Evolutionary conservation across 2,329 filamentous ascomycete genomes (phyloP), one percentile per base, ranked within the genome.

Genomic region (Huntiella omanensis): DNA sequence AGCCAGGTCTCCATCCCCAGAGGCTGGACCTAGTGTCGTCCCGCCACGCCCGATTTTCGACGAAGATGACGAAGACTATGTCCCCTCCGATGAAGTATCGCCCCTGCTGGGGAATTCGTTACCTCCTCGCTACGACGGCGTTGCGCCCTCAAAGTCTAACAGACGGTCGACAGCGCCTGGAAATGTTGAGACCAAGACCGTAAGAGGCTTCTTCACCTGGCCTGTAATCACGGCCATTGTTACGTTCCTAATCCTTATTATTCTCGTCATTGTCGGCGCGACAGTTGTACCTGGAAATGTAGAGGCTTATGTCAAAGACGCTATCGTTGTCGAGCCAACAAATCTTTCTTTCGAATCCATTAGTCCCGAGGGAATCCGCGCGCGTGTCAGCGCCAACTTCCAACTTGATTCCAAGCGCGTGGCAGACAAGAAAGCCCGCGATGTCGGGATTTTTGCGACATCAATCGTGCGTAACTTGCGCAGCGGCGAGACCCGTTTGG

Each of bases 281-380:
- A 94, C 94, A 62, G 72, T 93, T 46, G 74, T 81, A 0, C 87
- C 88, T 2, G 77, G 80, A 12, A 75, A 80, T 5, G 75, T 93
- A 8, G 77, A 93, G 61, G 73, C 84, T 57, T 98, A 98, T 61
- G 83, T 82, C 42, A 80, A 88, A 61, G 70, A 87, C 59, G 84
- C 87, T 3, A 70, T 80, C 17, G 76, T 88, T 13, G 73, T 98
- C 53, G 76, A 87, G 57, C 84, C 91, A 2, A 86, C 80, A 4
- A 82, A 79, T 53, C 63, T 98, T 15, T 85, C 86, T 1, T 77
- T 98, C 50, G 82, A 91, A 55, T 84, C 81, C 2, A 81, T 95
- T 53, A 95, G 85, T 0, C 58, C 75, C 5, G 70, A 78, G 49
- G 88, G 91, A 10, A 73, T 95, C 6, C 75, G 72, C 51, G 81